phyloP scores from a whole-genome alignment of 2,329 filamentous ascomycete species.

The Pyrenochaeta sp. region DNA sequence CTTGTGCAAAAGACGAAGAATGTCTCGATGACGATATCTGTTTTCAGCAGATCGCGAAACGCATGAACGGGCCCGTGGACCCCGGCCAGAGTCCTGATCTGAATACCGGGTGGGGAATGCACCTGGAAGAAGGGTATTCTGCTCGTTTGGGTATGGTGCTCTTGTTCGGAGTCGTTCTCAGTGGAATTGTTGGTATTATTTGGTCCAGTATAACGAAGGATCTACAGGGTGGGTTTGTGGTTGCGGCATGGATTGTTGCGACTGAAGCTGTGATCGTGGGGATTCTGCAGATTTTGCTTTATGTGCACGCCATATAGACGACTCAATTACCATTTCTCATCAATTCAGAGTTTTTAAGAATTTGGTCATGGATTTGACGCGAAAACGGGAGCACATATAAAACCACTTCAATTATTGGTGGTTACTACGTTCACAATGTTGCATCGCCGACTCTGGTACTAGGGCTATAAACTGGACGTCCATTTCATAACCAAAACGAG shows the following conservation, averaged over 20 bases:
- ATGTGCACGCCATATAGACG: no score
- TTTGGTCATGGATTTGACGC: no score
- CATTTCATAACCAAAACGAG: no score
- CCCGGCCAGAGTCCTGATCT: not conserved
- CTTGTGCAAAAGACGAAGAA: not conserved
- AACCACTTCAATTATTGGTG: no score
- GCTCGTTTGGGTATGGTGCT: not conserved
- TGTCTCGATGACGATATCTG: slow-evolving; percentile 4
- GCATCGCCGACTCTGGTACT: no score
- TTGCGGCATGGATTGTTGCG: not conserved
- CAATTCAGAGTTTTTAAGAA: no score
- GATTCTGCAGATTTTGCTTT: not conserved
- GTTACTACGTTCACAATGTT: no score
- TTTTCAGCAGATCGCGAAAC: slow-evolving; percentile 3
- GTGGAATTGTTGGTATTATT: not conserved
- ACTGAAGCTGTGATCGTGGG: not conserved
- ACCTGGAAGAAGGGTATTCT: not conserved
- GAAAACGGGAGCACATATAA: no score
- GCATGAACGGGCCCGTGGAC: not conserved
- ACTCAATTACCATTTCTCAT: no score
- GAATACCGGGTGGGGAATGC: slow-evolving; percentile 3
- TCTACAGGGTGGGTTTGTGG: slow-evolving; percentile 2
- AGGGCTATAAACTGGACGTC: no score
- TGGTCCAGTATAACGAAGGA: not conserved
- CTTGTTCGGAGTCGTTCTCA: not conserved